Conservation (phyloP, 352 stramenopile species). For the Phytophthora capsici region DNA sequence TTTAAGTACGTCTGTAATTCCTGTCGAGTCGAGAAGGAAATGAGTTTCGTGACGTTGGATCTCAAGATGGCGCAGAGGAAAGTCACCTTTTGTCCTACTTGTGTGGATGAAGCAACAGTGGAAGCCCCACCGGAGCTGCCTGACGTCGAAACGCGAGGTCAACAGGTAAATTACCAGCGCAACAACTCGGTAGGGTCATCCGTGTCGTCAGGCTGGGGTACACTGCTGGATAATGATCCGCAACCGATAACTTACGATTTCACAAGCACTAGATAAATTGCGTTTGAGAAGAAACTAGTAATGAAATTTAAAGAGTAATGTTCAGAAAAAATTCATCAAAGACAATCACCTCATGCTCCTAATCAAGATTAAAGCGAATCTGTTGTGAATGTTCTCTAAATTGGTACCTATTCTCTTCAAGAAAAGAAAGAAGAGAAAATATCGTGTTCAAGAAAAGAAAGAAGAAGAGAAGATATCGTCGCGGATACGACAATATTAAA, state of each 20-base stretch:
- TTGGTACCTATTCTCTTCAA: no score
- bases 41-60: constrained; percentile 38
- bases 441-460: no score
- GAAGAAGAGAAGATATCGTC: no score
- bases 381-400: no score
- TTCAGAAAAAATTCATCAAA: no score
- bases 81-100: constrained; percentile 36
- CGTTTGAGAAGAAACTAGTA: neutral
- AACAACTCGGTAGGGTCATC: constrained; percentile 26
- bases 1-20: constrained; percentile 35
- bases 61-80: constrained; percentile 50
- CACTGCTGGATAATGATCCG: constrained; percentile 15
- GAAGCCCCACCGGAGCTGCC: constrained; percentile 17
- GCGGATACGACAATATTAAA: no score
- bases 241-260: constrained; percentile 12
- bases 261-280: constrained; percentile 45
- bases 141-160: constrained; percentile 13
- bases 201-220: constrained; percentile 27
- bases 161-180: constrained; percentile 7
- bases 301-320: no score
- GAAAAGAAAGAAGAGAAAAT: no score
- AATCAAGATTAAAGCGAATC: no score
- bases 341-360: no score
- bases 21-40: constrained; percentile 33
- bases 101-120: constrained; percentile 21